Evolutionary conservation across 1,139 yeast species (phyloP), one percentile per base, ranked within the genome.

Genomic region (Kazachstania sp.): DNA sequence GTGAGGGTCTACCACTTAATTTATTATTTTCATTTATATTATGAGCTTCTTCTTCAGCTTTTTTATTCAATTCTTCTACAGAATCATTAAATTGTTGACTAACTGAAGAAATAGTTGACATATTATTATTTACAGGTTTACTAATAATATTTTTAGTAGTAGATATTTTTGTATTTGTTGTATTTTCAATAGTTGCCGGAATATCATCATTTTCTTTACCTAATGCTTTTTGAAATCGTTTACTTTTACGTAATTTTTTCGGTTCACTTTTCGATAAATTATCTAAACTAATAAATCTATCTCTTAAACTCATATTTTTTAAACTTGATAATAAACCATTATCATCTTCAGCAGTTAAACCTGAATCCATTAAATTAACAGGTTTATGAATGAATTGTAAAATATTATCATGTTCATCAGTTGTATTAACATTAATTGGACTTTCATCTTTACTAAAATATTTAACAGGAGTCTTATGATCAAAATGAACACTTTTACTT

Each of bases 401-500:
- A 18, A 46, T 31, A 39, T 56, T 54, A 39, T 53, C 52, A 31
- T 51, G 46, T 43, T 50, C 54, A 34, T 49, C 53, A 37, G 52
- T 51, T 8, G 51, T 37, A 26, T 56, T 50, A n/a, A 61, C 61
- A 45, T 55, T 57, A 42, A 54, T 54, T 37, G 67, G 66, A 26
- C 61, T 57, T 46, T 61, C 64, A 48, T 62, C 64, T 30, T 55
- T 54, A 30, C 52, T 44, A 46, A 60, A 63, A 43, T 61, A 61
- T 50, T 59, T 61, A 9, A 59, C 57, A 4, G 63, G 61, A 2
- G 65, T 58, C 38, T 54, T 53, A 41, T 58, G 61, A 45, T 59
- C 65, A 44, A 63, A 63, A 48, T 62, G 66, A 11, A 63, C 67
- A 51, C 63, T 57, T 48, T 62, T 63, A 45, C 62, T 56, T 39